phyloP scores from a whole-genome alignment of 768 basidiomycete genomes.

The Hygrocybe coccinea region DNA sequence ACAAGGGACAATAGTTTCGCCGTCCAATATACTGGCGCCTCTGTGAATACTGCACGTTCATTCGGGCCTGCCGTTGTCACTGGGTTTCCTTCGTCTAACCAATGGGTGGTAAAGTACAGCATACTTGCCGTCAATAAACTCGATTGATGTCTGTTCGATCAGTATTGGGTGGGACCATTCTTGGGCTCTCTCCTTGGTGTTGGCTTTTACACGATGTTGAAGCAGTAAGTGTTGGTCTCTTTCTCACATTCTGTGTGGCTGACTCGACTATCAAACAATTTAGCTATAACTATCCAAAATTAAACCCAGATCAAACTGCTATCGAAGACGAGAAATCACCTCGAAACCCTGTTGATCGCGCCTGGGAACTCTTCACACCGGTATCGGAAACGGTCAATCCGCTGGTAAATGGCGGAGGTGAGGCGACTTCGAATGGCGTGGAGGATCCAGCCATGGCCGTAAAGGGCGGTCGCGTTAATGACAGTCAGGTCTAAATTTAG shows the following conservation, averaged over 20 bases:
- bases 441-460: no score
- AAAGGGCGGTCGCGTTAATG: no score
- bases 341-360: not conserved
- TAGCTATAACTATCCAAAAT: constrained; percentile 1
- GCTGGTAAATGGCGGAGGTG: no score
- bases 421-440: no score
- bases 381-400: no score
- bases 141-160: constrained; percentile 6
- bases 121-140: not conserved
- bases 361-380: not conserved
- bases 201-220: constrained; percentile 53
- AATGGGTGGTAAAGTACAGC: constrained; percentile 54
- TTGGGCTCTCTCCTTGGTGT: constrained; percentile 60
- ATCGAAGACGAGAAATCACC: constrained; percentile 35
- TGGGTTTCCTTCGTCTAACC: constrained; percentile 47
- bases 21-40: constrained; percentile 58
- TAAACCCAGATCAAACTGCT: constrained; percentile 18
- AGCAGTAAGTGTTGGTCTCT: constrained; percentile 32
- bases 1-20: constrained; percentile 42
- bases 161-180: constrained; percentile 72
- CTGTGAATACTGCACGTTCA: constrained; percentile 64
- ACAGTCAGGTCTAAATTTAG: no score
- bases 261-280: not conserved
- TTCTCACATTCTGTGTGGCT: not conserved
- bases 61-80: constrained; percentile 67